phyloP scores from a whole-genome alignment of 306 rosid genomes.

The Castanea mollissima region DNA sequence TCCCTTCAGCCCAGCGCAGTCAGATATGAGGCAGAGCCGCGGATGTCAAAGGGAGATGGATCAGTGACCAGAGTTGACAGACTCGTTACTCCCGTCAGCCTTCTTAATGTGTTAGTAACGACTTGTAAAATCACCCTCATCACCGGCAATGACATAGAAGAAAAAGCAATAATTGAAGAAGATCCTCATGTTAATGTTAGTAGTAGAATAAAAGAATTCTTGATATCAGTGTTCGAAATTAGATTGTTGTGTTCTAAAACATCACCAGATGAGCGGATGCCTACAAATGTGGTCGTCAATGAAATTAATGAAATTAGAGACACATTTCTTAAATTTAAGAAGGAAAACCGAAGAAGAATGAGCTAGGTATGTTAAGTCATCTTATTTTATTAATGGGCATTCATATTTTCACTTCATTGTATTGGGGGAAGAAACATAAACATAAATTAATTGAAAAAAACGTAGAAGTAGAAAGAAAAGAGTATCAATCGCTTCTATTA shows the following conservation, averaged over 20 bases:
- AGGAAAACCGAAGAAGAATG: not conserved
- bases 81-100: too few species aligned
- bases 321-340: not conserved
- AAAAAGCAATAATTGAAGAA: constrained; percentile 8
- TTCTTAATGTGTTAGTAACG: too few species aligned
- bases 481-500: not conserved
- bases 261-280: constrained; percentile 27
- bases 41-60: too few species aligned
- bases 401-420: not conserved
- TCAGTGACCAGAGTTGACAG: too few species aligned
- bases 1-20: too few species aligned
- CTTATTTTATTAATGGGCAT: not conserved
- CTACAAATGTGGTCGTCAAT: constrained; percentile 25
- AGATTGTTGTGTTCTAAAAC: constrained; percentile 48
- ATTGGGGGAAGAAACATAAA: not conserved
- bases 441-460: not conserved
- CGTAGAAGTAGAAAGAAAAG: too few species aligned
- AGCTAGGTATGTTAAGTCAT: not conserved
- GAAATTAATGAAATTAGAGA: constrained; percentile 27
- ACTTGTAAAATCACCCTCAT: too few species aligned
- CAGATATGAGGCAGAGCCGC: too few species aligned
- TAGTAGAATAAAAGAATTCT: constrained; percentile 26
- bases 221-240: constrained; percentile 33
- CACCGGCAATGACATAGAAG: not conserved
- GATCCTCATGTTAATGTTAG: not conserved